Percentiles rank a stretch among this genome's conserved stretches.
Evolutionary conservation across 139 green algal genomes (phyloP).

Genomic region (Ettlia oleoabundans): DNA sequence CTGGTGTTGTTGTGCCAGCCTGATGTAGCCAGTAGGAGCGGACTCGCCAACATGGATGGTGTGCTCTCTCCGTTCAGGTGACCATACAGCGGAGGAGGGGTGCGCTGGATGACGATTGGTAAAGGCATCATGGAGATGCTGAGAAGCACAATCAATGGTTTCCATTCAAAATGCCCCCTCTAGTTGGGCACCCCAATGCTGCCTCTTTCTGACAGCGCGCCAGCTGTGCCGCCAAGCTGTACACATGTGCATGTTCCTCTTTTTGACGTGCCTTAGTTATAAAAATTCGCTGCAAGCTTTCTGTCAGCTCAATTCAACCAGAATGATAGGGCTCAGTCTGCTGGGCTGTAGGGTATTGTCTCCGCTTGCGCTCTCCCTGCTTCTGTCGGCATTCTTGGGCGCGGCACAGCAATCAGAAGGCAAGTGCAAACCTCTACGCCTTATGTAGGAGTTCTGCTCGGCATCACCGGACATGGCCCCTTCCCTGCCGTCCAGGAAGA

Average conservation of each 20-base stretch:
- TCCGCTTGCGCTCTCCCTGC: background rate
- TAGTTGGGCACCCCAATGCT: no score
- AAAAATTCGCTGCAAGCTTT: no score
- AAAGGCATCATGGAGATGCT: background rate
- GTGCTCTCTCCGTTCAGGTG: conserved; percentile 40
- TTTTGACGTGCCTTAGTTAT: no score
- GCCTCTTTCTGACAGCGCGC: no score
- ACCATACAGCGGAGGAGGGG: conserved; percentile 77
- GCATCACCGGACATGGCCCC: background rate
- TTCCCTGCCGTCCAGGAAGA: background rate
- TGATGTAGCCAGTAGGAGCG: no score
- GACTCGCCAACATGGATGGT: background rate
- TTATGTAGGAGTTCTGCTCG: background rate
- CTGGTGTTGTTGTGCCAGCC: no score
- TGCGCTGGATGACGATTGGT: conserved; percentile 74
- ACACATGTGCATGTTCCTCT: background rate
- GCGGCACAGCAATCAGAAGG: background rate
- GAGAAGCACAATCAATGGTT: no score
- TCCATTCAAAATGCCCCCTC: no score
- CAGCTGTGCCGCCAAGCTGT: no score
- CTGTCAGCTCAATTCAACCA: no score
- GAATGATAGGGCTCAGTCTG: background rate
- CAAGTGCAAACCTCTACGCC: background rate
- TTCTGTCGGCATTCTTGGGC: background rate
- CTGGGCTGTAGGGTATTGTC: background rate